A percentile compares a stretch with the other conserved stretches of the same genome.
Conservation (phyloP, 1,284 basidiomycete genomes). For the Bondarzewia mesenterica region DNA sequence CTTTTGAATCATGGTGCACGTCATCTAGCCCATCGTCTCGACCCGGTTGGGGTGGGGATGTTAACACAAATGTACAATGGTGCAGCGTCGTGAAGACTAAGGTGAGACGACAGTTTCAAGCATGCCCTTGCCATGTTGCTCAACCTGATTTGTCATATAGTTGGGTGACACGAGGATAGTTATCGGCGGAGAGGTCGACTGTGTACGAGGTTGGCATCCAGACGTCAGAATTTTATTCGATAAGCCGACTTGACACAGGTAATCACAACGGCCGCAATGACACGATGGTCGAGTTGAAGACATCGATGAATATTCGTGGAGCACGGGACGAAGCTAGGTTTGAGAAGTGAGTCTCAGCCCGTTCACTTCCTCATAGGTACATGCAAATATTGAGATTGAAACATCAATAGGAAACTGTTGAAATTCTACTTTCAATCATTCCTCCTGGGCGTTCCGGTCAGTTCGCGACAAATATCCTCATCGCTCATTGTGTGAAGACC, state of each 20-base stretch:
- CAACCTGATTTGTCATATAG: no score
- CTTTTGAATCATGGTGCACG: conserved; percentile 85
- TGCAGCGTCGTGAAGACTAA: conserved; percentile 90
- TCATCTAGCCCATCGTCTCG: conserved; percentile 28
- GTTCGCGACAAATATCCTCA: conserved; percentile 20
- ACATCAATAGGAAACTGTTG: conserved; percentile 67
- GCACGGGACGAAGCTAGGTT: conserved; percentile 68
- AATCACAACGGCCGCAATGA: conserved; percentile 51
- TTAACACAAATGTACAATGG: conserved; percentile 95
- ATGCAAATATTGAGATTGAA: no score
- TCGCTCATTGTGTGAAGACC: neutral
- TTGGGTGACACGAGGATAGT: conserved; percentile 72
- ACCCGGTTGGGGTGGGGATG: conserved; percentile 75
- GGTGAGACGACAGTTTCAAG: no score
- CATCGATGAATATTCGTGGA: conserved; percentile 73
- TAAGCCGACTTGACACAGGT: conserved; percentile 26
- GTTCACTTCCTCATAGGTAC: no score
- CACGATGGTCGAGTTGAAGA: conserved; percentile 88
- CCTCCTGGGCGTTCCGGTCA: conserved; percentile 81
- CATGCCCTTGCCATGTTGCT: no score
- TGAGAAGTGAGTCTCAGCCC: conserved; percentile 59
- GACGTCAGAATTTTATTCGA: neutral
- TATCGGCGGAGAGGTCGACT: conserved; percentile 95
- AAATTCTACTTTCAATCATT: conserved; percentile 97
- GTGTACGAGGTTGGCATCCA: conserved; percentile 61